Conservation (phyloP, 345 rosid genomes). For the Capsella bursapastoris region DNA sequence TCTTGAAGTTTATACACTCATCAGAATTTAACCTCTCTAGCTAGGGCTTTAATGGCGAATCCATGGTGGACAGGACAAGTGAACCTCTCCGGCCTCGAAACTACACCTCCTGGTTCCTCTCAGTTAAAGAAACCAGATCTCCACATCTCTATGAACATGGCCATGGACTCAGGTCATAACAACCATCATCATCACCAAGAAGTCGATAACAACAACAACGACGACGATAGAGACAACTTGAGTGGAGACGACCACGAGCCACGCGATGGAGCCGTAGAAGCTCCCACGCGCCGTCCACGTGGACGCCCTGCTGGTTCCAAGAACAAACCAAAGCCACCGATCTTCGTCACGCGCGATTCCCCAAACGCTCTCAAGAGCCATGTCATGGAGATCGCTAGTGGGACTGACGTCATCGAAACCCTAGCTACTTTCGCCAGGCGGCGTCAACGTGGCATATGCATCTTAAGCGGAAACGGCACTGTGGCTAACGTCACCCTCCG, state of each 20-base stretch:
- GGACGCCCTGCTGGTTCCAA: slow-evolving; percentile 72
- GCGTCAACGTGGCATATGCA: slow-evolving; percentile 63
- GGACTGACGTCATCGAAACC: slow-evolving; percentile 63
- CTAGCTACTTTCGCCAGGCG: slow-evolving; percentile 63
- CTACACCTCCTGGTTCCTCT: slow-evolving; percentile 61
- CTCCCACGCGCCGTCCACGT: slow-evolving; percentile 63
- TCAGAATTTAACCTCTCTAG: slow-evolving; percentile 13
- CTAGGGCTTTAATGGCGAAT: slow-evolving; percentile 61
- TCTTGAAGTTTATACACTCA: background rate
- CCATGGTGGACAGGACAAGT: slow-evolving; percentile 77
- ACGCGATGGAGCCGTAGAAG: slow-evolving; percentile 66
- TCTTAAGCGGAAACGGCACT: slow-evolving; percentile 65
- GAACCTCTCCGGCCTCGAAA: slow-evolving; percentile 58
- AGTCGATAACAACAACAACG: slow-evolving; percentile 41
- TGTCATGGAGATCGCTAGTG: slow-evolving; percentile 68
- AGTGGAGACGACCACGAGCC: slow-evolving; percentile 60
- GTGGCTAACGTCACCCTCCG: slow-evolving; percentile 70
- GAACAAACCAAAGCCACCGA: slow-evolving; percentile 68
- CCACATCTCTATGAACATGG: slow-evolving; percentile 64
- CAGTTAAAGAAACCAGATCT: slow-evolving; percentile 76
- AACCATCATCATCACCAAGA: slow-evolving; percentile 45
- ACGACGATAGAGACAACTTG: slow-evolving; percentile 53
- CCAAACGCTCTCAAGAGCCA: slow-evolving; percentile 73
- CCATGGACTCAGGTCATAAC: slow-evolving; percentile 46
- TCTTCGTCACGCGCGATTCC: slow-evolving; percentile 71